Base-by-base conservation (phyloP, 305 asterid species). In the Fraxinus latifolia region DNA sequence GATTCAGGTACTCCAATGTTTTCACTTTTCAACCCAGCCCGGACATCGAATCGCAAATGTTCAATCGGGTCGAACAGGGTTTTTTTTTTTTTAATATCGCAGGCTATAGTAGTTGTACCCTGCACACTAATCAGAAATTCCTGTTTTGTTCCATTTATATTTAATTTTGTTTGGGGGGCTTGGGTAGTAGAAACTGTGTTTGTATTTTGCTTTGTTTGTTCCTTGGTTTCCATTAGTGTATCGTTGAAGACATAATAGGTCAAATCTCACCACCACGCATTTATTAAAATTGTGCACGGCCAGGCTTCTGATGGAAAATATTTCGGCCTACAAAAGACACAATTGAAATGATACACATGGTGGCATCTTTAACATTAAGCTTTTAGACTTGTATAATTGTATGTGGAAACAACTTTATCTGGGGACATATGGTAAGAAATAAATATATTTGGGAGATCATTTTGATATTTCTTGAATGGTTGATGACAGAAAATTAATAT, bases 1-100 rank as follows among this genome's bases (percentile, higher is more conserved):
- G 85, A 78, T 53, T 87, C 83, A 17, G 90, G 88, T 86, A 83
- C 76, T 39, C 72, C 70, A 62, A 37, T 77, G 60, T 17, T 42
- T 74, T 80, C 29, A 71, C 14, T 8, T 77, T 25, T 27, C 68
- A 44, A 31, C 68, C 32, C 72, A 8, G n/a, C 32, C 72, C n/a
- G 33, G 6, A 1, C 15, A 11, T 62, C 6, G 32, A 23, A 62
- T 11, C 15, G 33, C 33, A 25, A 62, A 8, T 0, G 19, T 70
- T 50, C 14, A 39, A 11, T 25, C 44, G 8, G 39, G 60, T 23
- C 19, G 58, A 47, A 47, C 58, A 14, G 1, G 58, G 19, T 4
- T 47, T 58, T 71, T 71, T 79, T 72, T 32, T 32, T 31, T 25
- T 25, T 25, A 25, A 0, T 80, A 58, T 75, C 53, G 23, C 25